A percentile compares a stretch with the other conserved stretches of the same genome.
These are phyloP conservation scores for Ceratocystis eucalypticola DNA, from an alignment of 2,329 filamentous ascomycete genomes.

Conservation along the genomic window DNA sequence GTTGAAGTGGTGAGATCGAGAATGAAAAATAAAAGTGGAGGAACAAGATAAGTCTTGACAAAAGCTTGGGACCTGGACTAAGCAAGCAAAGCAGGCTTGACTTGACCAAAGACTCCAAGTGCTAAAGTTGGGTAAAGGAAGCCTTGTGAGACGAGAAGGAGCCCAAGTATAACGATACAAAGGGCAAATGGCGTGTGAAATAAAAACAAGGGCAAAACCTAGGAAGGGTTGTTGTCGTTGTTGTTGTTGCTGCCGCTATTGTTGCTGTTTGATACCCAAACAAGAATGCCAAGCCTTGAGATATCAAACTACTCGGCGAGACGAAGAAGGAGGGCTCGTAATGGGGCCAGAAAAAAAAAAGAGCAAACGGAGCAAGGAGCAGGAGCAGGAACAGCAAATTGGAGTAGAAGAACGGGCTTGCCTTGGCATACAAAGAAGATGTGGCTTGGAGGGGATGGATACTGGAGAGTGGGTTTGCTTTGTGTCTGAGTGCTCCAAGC, in stretches of 20 bases:
- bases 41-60: background rate
- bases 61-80: background rate
- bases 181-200: too few relatives aligned
- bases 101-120: background rate
- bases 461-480: background rate
- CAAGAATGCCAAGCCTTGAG: background rate
- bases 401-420: background rate
- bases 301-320: background rate
- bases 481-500: background rate
- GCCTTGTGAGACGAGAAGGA: background rate
- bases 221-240: too few relatives aligned
- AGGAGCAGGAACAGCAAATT: background rate
- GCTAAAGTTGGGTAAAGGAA: background rate
- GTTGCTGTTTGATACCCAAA: background rate
- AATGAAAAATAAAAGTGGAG: background rate
- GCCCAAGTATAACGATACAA: too few relatives aligned
- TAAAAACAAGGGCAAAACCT: too few relatives aligned
- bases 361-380: background rate
- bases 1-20: constrained; percentile 2
- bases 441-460: background rate
- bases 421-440: background rate
- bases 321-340: background rate
- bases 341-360: background rate
- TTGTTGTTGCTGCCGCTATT: too few relatives aligned
- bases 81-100: background rate